Conservation (phyloP, 2,329 filamentous ascomycete genomes). For the Alternaria incomplexa region DNA sequence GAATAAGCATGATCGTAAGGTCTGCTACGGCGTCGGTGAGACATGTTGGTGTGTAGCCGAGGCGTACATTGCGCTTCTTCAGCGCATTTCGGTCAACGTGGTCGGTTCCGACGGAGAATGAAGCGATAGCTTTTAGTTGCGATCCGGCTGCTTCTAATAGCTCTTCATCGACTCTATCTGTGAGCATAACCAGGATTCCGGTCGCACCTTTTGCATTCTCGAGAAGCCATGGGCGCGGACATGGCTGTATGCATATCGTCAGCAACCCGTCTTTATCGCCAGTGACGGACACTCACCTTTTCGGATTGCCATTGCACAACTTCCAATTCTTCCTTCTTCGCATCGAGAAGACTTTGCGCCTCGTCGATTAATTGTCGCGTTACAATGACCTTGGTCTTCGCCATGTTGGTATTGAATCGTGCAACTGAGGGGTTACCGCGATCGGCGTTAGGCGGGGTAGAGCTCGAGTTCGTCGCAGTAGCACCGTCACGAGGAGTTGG, state of each 20-base stretch:
- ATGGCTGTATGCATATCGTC: constrained; percentile 26
- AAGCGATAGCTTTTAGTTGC: constrained; percentile 35
- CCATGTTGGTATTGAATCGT: constrained; percentile 23
- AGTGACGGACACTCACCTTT: constrained; percentile 13
- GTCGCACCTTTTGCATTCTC: constrained; percentile 29
- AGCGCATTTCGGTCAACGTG: constrained; percentile 34
- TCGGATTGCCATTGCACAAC: constrained; percentile 39
- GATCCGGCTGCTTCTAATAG: constrained; percentile 30
- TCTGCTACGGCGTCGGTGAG: constrained; percentile 42
- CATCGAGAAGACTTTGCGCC: constrained; percentile 30
- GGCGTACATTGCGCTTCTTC: constrained; percentile 33
- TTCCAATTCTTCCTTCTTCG: constrained; percentile 23
- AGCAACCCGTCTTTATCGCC: background rate
- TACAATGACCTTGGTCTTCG: constrained; percentile 35
- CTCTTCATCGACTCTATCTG: constrained; percentile 35
- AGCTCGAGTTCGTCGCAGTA: background rate
- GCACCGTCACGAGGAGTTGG: background rate
- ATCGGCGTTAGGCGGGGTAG: constrained; percentile 27
- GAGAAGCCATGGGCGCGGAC: constrained; percentile 37
- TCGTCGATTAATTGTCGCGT: constrained; percentile 33
- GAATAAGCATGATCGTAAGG: constrained; percentile 38
- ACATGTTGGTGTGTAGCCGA: constrained; percentile 40
- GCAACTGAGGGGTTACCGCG: constrained; percentile 12
- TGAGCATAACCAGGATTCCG: constrained; percentile 38
- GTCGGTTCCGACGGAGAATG: constrained; percentile 42